Evolutionary conservation across 2,329 filamentous ascomycete genomes (phyloP).

Genomic region (Claviceps monticola): DNA sequence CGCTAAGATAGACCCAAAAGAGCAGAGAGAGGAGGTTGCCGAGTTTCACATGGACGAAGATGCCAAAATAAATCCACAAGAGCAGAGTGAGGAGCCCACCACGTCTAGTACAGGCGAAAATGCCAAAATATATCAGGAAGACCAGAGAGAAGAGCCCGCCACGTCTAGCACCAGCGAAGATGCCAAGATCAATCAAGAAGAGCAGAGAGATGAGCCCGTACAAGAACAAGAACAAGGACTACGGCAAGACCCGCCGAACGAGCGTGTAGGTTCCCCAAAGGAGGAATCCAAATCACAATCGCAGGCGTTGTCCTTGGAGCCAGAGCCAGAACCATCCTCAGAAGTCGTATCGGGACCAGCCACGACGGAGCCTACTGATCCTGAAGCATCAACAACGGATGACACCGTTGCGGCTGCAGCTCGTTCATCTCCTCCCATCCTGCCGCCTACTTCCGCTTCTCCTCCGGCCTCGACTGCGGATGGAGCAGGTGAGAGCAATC

Average conservation of each 20-base stretch:
- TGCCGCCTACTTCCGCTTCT: not conserved
- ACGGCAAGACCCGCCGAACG: conserved; percentile 1
- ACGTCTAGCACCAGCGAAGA: not conserved
- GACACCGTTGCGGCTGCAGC: not conserved
- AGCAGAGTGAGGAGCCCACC: conserved; percentile 3
- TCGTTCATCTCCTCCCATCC: not conserved
- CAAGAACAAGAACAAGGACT: conserved; percentile 5
- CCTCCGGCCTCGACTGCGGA: not conserved
- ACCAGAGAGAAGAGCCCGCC: conserved; percentile 11
- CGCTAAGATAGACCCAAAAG: too few relatives aligned
- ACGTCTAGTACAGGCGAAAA: too few relatives aligned
- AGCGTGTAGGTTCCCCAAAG: conserved; percentile 5
- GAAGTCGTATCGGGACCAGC: not conserved
- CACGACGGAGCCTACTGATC: not conserved
- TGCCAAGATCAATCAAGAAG: not conserved
- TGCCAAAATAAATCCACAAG: not conserved
- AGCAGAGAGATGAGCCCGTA: conserved; percentile 3
- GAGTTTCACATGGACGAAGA: not conserved
- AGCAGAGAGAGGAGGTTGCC: conserved; percentile 11
- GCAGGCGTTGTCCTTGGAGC: not conserved
- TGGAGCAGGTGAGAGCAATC: not conserved
- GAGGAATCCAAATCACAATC: not conserved
- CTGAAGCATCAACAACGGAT: not conserved
- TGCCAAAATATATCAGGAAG: too few relatives aligned
- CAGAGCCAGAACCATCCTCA: not conserved